Evolutionary conservation across 345 rosid species (phyloP).

Genomic region (Euphorbia lathyris): DNA sequence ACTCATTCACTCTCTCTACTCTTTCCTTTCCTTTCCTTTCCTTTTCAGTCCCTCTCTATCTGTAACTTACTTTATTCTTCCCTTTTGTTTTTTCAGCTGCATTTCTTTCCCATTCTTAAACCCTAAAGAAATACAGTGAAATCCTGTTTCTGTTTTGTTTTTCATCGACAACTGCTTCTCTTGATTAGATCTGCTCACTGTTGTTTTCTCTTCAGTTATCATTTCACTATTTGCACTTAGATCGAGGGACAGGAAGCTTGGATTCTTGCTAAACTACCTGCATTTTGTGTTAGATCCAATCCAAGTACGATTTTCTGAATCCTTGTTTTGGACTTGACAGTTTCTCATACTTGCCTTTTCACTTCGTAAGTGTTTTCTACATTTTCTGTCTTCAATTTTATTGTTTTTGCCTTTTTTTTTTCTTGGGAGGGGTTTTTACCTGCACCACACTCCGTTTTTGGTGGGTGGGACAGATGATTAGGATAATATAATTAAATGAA

Average conservation of each 20-base stretch:
- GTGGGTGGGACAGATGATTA: background rate
- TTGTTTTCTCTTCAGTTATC: background rate
- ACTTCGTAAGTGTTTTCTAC: background rate
- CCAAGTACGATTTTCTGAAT: background rate
- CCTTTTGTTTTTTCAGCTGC: background rate
- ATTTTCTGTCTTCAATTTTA: background rate
- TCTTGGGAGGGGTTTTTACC: background rate
- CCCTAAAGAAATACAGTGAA: background rate
- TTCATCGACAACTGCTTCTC: background rate
- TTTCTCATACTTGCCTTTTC: background rate
- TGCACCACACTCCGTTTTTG: background rate
- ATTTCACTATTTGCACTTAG: background rate
- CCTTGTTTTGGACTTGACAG: background rate
- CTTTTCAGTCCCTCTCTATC: background rate
- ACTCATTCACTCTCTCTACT: background rate
- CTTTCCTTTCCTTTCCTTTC: background rate
- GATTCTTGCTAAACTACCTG: conserved; percentile 7
- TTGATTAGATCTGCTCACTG: conserved; percentile 4
- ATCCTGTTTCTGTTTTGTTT: background rate
- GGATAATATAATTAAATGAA: background rate
- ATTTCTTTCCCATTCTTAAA: background rate
- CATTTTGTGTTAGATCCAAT: conserved; percentile 3
- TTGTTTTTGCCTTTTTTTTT: background rate
- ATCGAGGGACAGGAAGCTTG: background rate
- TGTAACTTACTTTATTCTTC: background rate